These are phyloP conservation scores for Ophiosphaerella herpotricha DNA, from an alignment of 2,329 filamentous ascomycete genomes.

Conservation along the genomic window DNA sequence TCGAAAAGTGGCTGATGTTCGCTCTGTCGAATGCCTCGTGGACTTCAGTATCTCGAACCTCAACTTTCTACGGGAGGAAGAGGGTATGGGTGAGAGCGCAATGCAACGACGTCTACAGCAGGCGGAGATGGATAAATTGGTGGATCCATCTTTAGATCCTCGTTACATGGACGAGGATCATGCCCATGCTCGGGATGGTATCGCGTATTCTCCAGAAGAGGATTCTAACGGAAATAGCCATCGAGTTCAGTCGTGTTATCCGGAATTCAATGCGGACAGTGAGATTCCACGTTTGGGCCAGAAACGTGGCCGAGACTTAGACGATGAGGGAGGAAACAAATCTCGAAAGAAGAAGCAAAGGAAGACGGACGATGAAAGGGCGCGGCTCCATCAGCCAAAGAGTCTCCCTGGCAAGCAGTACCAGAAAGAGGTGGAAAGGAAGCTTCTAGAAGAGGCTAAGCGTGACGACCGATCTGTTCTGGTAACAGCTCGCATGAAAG, in stretches of 20 bases:
- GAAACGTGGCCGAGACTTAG: constrained; percentile 37
- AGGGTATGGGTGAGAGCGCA: constrained; percentile 49
- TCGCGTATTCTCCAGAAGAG: constrained; percentile 48
- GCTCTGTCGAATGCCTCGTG: constrained; percentile 87
- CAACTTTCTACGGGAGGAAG: constrained; percentile 71
- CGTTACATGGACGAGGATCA: constrained; percentile 51
- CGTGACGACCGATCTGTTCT: constrained; percentile 53
- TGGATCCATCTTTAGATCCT: constrained; percentile 52
- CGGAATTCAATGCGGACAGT: constrained; percentile 26
- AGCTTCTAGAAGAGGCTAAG: constrained; percentile 47
- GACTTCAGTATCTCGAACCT: constrained; percentile 91
- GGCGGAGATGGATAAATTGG: constrained; percentile 57
- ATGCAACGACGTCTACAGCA: constrained; percentile 57
- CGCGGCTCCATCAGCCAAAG: constrained; percentile 43
- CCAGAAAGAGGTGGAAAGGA: constrained; percentile 53
- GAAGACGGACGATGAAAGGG: constrained; percentile 44
- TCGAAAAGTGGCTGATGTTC: constrained; percentile 82
- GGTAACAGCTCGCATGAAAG: constrained; percentile 52
- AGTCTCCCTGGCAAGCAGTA: constrained; percentile 54
- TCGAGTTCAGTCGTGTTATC: constrained; percentile 24
- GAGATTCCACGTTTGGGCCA: constrained; percentile 39
- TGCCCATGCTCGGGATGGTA: constrained; percentile 43
- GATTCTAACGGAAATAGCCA: constrained; percentile 27
- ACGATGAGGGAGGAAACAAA: constrained; percentile 28
- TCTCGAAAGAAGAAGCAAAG: constrained; percentile 27